Evolutionary conservation across 1,284 basidiomycete genomes (phyloP), one percentile per base, ranked within the genome.

Genomic region (Grifola frondosa): DNA sequence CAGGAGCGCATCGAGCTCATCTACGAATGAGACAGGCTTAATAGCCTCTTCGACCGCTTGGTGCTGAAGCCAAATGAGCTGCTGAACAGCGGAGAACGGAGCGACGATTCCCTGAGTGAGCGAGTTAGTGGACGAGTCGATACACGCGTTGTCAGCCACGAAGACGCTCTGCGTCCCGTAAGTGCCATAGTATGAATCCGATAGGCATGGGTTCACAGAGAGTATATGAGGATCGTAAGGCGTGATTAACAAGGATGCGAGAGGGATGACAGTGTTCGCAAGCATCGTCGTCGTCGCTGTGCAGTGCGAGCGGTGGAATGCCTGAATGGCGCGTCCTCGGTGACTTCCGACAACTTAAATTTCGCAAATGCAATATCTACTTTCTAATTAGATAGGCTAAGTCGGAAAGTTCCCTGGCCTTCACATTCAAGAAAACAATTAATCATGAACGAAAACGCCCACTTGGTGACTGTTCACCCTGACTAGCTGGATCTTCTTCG

Each of bases 61-160:
- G 45, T 79, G 71, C 48, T 82, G 74, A 8, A 86, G 50, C 83
- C 83, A 86, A 6, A 83, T 73, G 23, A 86, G 73, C 49, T 75
- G 71, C 52, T 50, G 37, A 16, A 31, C 41, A n/a, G 35, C 30
- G 0, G 40, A n/a, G 6, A 54, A 34, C n/a, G 45, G 43, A 2
- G 43, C 40, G n/a, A 55, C 30, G 9, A 43, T 23, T 7, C 56
- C 53, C 8, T 30, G 34, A 12, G 25, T 13, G 13, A 52, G 20
- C 16, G 47, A 24, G 30, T 26, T 35, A 6, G 46, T 24, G n/a
- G 44, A 54, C 49, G 42, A 51, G 28, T 29, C 43, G 16, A 36
- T 52, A 40, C 59, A 66, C 58, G n/a, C 61, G 45, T 52, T 38
- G 44, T 71, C 65, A 11, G 71, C 58, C 36, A 70, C 64, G 52